A percentile compares a stretch with the other conserved stretches of the same genome.
Conservation (phyloP, 768 basidiomycete species). For the Amanita pallidorosea region DNA sequence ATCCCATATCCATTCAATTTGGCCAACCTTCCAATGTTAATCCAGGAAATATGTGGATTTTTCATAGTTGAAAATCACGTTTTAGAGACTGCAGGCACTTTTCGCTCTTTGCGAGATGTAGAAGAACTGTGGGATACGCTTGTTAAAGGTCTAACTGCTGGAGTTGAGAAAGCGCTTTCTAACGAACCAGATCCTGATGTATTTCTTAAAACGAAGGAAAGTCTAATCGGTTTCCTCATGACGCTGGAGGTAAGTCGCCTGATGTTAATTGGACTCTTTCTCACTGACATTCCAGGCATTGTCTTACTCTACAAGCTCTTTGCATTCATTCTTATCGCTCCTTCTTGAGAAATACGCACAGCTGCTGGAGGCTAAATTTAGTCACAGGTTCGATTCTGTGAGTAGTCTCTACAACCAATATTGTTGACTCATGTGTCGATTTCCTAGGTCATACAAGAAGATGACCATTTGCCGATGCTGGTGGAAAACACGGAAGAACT, state of each 20-base stretch:
- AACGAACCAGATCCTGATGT: conserved; percentile 72
- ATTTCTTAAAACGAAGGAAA: conserved; percentile 78
- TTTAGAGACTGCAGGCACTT: conserved; percentile 75
- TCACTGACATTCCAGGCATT: conserved; percentile 47
- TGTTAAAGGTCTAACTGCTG: conserved; percentile 58
- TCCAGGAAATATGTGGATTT: conserved; percentile 93
- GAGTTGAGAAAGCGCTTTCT: conserved; percentile 62
- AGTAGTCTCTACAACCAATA: conserved; percentile 11
- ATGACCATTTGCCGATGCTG: conserved; percentile 87
- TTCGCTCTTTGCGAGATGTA: conserved; percentile 85
- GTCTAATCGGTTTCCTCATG: conserved; percentile 77
- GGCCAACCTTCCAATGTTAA: conserved; percentile 58
- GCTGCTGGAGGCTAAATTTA: conserved; percentile 74
- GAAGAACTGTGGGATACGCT: conserved; percentile 94
- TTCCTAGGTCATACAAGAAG: conserved; percentile 65
- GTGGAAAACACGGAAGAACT: conserved; percentile 49
- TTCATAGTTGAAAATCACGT: conserved; percentile 96
- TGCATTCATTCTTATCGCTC: conserved; percentile 77
- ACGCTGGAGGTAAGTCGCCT: conserved; percentile 66
- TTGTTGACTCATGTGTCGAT: not conserved
- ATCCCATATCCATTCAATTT: conserved; percentile 66
- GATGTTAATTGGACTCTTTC: not conserved
- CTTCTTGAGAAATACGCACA: conserved; percentile 86
- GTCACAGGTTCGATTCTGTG: conserved; percentile 72
- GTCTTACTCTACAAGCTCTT: conserved; percentile 71